phyloP scores from a whole-genome alignment of 441 rosid genomes.

The Lepidium campestre region DNA sequence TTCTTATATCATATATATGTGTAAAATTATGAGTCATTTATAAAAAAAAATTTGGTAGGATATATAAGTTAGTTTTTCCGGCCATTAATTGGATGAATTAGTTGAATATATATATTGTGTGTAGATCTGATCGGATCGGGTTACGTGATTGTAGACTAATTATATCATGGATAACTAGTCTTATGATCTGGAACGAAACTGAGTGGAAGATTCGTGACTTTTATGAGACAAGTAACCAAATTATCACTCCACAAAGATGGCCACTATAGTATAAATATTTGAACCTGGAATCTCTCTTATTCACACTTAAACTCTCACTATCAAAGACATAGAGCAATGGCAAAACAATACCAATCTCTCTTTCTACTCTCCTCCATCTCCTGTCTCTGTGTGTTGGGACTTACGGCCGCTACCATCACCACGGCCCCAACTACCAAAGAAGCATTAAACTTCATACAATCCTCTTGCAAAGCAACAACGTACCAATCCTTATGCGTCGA shows the following conservation, averaged over 20 bases:
- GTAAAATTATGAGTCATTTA: background rate
- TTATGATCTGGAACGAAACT: background rate
- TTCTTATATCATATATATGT: too few species aligned
- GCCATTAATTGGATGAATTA: background rate
- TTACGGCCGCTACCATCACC: background rate
- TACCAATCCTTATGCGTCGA: conserved; percentile 52
- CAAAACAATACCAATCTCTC: background rate
- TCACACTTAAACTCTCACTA: background rate
- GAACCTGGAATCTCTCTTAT: background rate
- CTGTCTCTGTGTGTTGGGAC: background rate
- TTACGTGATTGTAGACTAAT: background rate
- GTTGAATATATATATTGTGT: background rate
- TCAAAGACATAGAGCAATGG: background rate
- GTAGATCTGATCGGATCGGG: background rate
- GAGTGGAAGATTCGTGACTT: background rate
- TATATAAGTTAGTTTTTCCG: background rate
- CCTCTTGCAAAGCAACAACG: conserved; percentile 44
- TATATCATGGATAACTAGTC: background rate
- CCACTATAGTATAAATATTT: background rate
- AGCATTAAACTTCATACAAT: conserved; percentile 37
- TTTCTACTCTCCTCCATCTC: conserved; percentile 1
- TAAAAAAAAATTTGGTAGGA: background rate
- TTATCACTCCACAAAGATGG: background rate
- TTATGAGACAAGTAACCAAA: background rate
- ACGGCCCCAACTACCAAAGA: background rate